Percentiles rank a stretch among this genome's conserved stretches.
Conservation (phyloP, 345 rosid species). For the Citrus reticulata region DNA sequence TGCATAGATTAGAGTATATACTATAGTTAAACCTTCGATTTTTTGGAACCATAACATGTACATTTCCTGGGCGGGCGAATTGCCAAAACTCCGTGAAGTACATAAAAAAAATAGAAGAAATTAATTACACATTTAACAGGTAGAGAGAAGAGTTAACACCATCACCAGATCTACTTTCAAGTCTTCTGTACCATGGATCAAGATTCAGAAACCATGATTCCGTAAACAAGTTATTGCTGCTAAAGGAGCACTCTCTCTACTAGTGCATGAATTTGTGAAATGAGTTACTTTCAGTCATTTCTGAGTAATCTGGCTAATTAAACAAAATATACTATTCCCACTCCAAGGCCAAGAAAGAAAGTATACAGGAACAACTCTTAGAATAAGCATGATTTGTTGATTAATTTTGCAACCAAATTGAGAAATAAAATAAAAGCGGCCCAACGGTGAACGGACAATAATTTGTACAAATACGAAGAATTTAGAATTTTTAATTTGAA, state of each 20-base stretch:
- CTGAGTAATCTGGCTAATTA: neutral
- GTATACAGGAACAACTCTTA: neutral
- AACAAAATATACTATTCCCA: neutral
- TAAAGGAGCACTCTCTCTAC: neutral
- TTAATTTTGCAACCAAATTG: neutral
- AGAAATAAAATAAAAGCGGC: neutral
- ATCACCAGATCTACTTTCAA: neutral
- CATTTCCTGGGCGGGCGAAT: neutral
- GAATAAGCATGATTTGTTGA: neutral
- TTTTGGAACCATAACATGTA: neutral
- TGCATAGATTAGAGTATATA: neutral
- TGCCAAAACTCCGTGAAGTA: neutral
- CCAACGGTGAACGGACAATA: neutral
- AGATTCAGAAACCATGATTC: neutral
- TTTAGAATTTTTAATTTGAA: neutral
- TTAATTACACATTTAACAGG: neutral
- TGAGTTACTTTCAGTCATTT: neutral
- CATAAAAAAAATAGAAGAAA: neutral
- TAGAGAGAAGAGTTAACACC: neutral
- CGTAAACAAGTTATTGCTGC: neutral
- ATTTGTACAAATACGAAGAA: neutral
- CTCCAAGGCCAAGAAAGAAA: neutral
- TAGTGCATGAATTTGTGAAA: neutral
- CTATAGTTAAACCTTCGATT: neutral
- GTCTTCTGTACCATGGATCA: neutral